Percentiles rank a stretch among this genome's conserved stretches.
Conservation (phyloP, 2,329 filamentous ascomycete genomes). For the Xylaria sp. region DNA sequence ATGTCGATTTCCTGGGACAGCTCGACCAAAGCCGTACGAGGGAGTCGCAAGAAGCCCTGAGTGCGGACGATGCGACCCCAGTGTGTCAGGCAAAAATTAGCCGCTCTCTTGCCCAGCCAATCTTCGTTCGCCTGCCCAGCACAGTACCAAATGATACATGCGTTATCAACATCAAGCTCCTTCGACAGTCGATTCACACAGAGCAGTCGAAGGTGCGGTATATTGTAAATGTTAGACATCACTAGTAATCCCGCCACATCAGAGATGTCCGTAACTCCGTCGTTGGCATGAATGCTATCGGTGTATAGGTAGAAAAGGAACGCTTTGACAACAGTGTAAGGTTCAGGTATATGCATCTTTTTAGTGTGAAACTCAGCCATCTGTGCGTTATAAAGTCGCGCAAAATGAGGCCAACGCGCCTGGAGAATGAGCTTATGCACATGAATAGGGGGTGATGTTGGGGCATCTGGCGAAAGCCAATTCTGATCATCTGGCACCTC, state of each 20-base stretch:
- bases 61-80: slow-evolving; percentile 96
- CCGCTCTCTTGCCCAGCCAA: slow-evolving; percentile 90
- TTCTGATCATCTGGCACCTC: slow-evolving; percentile 58
- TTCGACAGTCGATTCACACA: slow-evolving; percentile 91
- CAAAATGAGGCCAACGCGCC: slow-evolving; percentile 96
- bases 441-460: slow-evolving; percentile 85
- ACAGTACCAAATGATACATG: slow-evolving; percentile 95
- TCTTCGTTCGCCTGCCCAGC: slow-evolving; percentile 90
- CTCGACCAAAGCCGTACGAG: slow-evolving; percentile 83
- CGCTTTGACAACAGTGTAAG: slow-evolving; percentile 91
- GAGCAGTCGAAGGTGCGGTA: slow-evolving; percentile 88
- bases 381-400: slow-evolving; percentile 87
- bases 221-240: slow-evolving; percentile 98
- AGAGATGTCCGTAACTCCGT: slow-evolving; percentile 79
- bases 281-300: slow-evolving; percentile 81
- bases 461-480: slow-evolving; percentile 70
- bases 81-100: slow-evolving; percentile 88
- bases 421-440: slow-evolving; percentile 95
- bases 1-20: slow-evolving; percentile 93
- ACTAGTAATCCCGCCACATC: slow-evolving; percentile 95
- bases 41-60: slow-evolving; percentile 83
- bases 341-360: slow-evolving; percentile 97
- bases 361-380: slow-evolving; percentile 98
- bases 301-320: slow-evolving; percentile 98
- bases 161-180: slow-evolving; percentile 93